Conservation (phyloP, 352 stramenopile species). For the Albugo candida region DNA sequence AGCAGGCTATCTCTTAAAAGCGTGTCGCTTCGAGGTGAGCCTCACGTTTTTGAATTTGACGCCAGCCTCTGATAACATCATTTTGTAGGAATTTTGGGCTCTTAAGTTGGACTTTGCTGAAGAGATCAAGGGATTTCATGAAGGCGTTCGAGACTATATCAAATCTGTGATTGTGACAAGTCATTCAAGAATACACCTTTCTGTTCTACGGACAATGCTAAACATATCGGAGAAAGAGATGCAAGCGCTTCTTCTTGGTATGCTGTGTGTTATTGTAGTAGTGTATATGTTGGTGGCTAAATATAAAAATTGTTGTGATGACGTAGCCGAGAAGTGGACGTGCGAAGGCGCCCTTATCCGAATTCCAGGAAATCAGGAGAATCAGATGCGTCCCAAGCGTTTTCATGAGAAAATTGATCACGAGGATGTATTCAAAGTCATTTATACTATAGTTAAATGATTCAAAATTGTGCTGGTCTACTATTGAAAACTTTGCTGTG, state of each 20-base stretch:
- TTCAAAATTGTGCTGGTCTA: conserved; percentile 6
- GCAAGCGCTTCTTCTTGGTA: conserved; percentile 25
- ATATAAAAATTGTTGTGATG: background rate
- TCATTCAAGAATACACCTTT: conserved; percentile 36
- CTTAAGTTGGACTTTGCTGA: conserved; percentile 31
- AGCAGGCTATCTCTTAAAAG: conserved; percentile 51
- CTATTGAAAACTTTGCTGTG: background rate
- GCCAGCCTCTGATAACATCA: background rate
- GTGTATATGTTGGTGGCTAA: conserved; percentile 7
- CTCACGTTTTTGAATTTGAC: background rate
- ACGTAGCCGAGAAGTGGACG: conserved; percentile 45
- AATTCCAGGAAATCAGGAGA: conserved; percentile 52
- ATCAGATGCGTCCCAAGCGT: conserved; percentile 77
- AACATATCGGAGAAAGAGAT: conserved; percentile 52
- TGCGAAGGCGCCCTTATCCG: conserved; percentile 27
- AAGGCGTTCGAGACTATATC: conserved; percentile 60
- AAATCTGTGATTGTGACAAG: conserved; percentile 44
- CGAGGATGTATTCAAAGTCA: conserved; percentile 72
- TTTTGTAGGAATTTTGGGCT: conserved; percentile 47
- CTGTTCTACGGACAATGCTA: conserved; percentile 44
- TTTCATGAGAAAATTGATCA: conserved; percentile 76
- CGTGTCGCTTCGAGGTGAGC: conserved; percentile 40
- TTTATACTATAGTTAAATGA: conserved; percentile 76
- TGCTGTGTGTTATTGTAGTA: conserved; percentile 5
- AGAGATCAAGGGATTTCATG: conserved; percentile 43